These are phyloP conservation scores for Misopates orontium DNA, from an alignment of 257 asterid species.

Conservation along the genomic window DNA sequence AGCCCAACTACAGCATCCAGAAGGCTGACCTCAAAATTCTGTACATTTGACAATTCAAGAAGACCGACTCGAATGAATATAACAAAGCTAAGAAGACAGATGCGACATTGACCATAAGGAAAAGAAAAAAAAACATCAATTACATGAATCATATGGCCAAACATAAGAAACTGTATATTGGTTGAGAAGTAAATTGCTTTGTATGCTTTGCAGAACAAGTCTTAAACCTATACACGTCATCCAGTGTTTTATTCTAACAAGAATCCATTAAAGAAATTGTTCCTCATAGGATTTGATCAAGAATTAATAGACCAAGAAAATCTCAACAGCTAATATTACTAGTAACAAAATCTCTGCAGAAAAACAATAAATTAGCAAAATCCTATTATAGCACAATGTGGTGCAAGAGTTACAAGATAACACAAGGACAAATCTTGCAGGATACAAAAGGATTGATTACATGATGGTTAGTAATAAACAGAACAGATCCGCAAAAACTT, in stretches of 20 bases:
- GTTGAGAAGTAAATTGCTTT: not conserved
- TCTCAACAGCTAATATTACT: not conserved
- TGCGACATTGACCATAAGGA: not conserved
- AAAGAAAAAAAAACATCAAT: not conserved
- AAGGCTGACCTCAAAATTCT: not conserved
- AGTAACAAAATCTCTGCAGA: no score
- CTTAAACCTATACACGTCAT: not conserved
- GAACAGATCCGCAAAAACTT: not conserved
- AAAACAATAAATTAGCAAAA: not conserved
- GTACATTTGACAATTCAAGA: not conserved
- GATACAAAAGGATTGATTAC: not conserved
- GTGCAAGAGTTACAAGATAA: not conserved
- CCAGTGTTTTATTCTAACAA: not conserved
- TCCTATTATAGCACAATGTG: not conserved
- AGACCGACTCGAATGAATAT: slow-evolving; percentile 1
- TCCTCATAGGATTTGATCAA: not conserved
- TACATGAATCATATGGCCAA: not conserved
- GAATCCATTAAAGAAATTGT: not conserved
- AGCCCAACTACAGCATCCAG: not conserved
- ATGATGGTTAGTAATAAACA: not conserved
- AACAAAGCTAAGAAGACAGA: not conserved
- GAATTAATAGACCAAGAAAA: not conserved
- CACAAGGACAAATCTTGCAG: slow-evolving; percentile 6
- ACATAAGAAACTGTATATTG: not conserved
- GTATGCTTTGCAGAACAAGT: not conserved